These are phyloP conservation scores for Cinnamomum micranthum DNA, from an alignment of 164 flowering plant genomes.

Conservation along the genomic window DNA sequence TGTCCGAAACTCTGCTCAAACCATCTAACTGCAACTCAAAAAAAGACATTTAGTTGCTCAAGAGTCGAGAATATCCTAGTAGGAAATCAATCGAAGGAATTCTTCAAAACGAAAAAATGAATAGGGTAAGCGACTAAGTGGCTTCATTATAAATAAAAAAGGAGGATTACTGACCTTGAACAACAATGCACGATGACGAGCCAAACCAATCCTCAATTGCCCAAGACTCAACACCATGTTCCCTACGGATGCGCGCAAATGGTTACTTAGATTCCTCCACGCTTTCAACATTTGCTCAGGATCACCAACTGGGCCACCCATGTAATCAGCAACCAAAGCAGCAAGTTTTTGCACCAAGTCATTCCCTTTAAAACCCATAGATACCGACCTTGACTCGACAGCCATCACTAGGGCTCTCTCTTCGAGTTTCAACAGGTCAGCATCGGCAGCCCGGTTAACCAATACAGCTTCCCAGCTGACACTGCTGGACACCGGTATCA, in stretches of 20 bases:
- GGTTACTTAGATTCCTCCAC: conserved; percentile 58
- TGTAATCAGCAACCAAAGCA: conserved; percentile 65
- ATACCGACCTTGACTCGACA: conserved; percentile 43
- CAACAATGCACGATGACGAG: conserved; percentile 93
- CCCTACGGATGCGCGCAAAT: conserved; percentile 50
- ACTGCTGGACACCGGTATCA: conserved; percentile 52
- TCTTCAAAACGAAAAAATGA: background rate
- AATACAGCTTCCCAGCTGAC: conserved; percentile 87
- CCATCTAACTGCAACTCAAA: background rate
- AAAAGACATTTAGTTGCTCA: background rate
- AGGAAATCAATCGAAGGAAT: background rate
- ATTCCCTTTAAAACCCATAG: conserved; percentile 23
- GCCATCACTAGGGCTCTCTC: conserved; percentile 62
- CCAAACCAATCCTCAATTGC: conserved; percentile 76
- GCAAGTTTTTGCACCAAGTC: conserved; percentile 68
- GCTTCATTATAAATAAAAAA: background rate
- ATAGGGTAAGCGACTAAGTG: background rate
- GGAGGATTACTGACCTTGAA: conserved; percentile 58
- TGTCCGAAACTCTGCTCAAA: background rate
- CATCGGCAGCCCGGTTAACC: conserved; percentile 75
- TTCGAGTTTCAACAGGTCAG: conserved; percentile 71
- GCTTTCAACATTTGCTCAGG: conserved; percentile 67
- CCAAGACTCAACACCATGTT: conserved; percentile 97
- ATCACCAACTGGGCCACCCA: conserved; percentile 96
- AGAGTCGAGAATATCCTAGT: background rate